Evolutionary conservation across 768 basidiomycete species (phyloP).

Genomic region (Mycena belliarum): DNA sequence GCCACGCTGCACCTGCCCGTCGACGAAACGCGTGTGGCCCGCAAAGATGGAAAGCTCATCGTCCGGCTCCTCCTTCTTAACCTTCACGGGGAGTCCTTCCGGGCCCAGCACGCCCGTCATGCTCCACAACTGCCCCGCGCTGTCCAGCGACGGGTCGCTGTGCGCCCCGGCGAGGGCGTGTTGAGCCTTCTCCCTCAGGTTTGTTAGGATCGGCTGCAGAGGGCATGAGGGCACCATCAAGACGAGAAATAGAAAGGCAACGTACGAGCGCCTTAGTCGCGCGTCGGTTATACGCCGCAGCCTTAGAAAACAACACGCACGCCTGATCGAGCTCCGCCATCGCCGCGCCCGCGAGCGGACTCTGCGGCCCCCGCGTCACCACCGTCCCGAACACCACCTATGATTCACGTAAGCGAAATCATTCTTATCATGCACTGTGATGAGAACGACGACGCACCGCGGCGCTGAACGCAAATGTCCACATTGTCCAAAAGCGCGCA

Average conservation of each 20-base stretch:
- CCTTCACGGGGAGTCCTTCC: conserved; percentile 15
- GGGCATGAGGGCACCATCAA: neutral
- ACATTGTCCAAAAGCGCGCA: conserved; percentile 60
- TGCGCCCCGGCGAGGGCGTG: conserved; percentile 48
- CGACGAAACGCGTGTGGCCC: conserved; percentile 64
- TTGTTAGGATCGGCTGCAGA: conserved; percentile 57
- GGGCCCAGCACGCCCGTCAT: conserved; percentile 29
- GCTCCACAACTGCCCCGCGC: conserved; percentile 48
- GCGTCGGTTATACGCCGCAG: conserved; percentile 56
- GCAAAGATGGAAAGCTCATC: conserved; percentile 74
- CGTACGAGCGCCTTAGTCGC: conserved; percentile 67
- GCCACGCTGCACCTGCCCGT: conserved; percentile 37
- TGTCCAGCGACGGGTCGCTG: conserved; percentile 36
- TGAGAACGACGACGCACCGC: conserved; percentile 36
- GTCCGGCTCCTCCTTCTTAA: conserved; percentile 52
- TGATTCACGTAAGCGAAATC: neutral
- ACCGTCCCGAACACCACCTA: conserved; percentile 81
- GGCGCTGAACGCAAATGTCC: conserved; percentile 62
- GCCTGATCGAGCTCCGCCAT: conserved; percentile 72
- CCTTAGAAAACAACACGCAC: conserved; percentile 64
- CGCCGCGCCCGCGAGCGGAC: conserved; percentile 65
- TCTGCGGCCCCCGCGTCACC: conserved; percentile 71
- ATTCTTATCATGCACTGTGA: neutral
- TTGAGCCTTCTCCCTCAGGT: conserved; percentile 68
- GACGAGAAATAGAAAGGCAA: neutral